Conservation (phyloP, 306 rosid species). For the Oxytropis ochrocephala region DNA sequence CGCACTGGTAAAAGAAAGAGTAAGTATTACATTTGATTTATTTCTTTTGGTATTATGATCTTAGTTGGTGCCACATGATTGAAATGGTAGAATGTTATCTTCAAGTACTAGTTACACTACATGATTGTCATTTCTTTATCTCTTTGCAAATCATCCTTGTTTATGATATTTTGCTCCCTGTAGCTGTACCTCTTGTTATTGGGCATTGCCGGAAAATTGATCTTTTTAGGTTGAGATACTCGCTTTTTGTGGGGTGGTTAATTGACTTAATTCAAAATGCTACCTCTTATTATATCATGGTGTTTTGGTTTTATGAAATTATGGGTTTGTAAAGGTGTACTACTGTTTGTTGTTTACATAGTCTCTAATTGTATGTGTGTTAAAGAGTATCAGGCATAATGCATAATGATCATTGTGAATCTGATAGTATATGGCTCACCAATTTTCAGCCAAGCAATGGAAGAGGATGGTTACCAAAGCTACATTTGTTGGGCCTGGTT, state of each 20-base stretch:
- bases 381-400: neutral
- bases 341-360: neutral
- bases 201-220: neutral
- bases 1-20: constrained; percentile 83
- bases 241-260: neutral
- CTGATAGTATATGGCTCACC: neutral
- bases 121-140: neutral
- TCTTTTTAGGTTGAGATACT: neutral
- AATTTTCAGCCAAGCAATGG: constrained; percentile 82
- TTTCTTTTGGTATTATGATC: neutral
- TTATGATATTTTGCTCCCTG: neutral
- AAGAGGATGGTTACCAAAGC: constrained; percentile 97
- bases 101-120: neutral
- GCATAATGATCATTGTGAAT: neutral
- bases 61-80: neutral
- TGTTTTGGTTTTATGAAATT: neutral
- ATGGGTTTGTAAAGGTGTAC: neutral
- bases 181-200: neutral
- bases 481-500: constrained; percentile 85
- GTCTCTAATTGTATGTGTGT: neutral
- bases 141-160: neutral
- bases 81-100: neutral
- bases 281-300: neutral
- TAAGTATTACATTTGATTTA: constrained; percentile 41
- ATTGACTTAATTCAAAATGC: neutral